These are phyloP conservation scores for Coemansia asiatica DNA, from an alignment of 192 early-diverging fungal genomes.

Conservation along the genomic window DNA sequence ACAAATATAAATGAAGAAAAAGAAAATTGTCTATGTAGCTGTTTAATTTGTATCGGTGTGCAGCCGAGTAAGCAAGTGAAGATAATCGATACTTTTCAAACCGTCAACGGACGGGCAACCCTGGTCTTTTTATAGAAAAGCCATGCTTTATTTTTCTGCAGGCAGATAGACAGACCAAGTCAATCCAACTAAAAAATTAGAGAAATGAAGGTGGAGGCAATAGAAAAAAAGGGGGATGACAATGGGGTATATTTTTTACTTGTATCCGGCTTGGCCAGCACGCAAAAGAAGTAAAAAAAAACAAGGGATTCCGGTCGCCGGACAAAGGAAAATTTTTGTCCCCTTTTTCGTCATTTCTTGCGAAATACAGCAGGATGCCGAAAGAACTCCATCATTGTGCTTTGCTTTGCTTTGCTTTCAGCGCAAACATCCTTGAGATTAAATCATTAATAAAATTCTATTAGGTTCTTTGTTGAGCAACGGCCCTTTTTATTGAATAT, in stretches of 20 bases:
- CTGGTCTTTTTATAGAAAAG: not conserved
- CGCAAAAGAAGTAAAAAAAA: not conserved
- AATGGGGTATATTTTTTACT: constrained; percentile 5
- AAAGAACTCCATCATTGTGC: not conserved
- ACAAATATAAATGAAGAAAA: not conserved
- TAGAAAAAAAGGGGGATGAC: not conserved
- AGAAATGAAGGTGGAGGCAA: constrained; percentile 4
- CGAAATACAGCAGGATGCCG: not conserved
- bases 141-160: not conserved
- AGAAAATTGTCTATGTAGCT: not conserved
- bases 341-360: not conserved
- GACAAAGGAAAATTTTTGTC: not conserved
- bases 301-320: constrained; percentile 7
- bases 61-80: not conserved
- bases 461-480: not conserved
- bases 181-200: not conserved
- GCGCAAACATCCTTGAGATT: not conserved
- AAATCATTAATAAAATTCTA: not conserved
- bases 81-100: not conserved
- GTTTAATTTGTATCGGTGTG: not conserved
- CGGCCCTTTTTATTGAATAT: not conserved
- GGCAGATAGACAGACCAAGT: not conserved
- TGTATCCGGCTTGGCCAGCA: constrained; percentile 4
- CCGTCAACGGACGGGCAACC: not conserved
- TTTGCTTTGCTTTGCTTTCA: not conserved